A percentile compares a stretch with the other conserved stretches of the same genome.
phyloP scores from a whole-genome alignment of 208 protist species.

The Trichomonas vaginalis region DNA sequence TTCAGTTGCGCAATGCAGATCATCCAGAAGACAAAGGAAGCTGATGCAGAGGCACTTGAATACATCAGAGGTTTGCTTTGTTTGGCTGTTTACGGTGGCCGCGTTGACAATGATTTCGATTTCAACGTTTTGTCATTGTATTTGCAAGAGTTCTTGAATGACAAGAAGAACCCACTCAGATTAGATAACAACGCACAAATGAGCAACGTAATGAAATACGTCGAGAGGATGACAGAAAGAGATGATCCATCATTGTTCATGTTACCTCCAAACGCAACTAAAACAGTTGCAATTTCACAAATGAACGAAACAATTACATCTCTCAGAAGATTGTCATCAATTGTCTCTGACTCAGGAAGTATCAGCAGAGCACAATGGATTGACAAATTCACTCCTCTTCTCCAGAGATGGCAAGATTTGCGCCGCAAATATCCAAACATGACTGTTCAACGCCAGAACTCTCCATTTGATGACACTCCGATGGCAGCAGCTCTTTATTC shows the following conservation, averaged over 20 bases:
- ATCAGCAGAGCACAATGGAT: background rate
- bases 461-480: background rate
- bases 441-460: background rate
- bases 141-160: conserved; percentile 56
- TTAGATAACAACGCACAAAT: background rate
- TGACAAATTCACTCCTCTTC: background rate
- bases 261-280: background rate
- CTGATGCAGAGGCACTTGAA: background rate
- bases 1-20: conserved; percentile 67
- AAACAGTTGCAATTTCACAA: background rate
- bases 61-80: conserved; percentile 68
- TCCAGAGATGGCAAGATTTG: background rate
- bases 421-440: background rate
- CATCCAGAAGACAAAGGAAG: conserved; percentile 43
- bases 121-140: conserved; percentile 65
- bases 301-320: background rate
- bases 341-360: background rate
- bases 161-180: background rate
- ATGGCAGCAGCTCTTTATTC: background rate
- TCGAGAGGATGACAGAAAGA: background rate
- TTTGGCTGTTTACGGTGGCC: conserved; percentile 77
- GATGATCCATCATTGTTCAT: background rate
- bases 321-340: background rate
- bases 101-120: conserved; percentile 79
- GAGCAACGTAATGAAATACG: background rate